A percentile compares a stretch with the other conserved stretches of the same genome.
Conservation (phyloP, 2,329 filamentous ascomycete genomes). For the Ceratocystiopsis minuta region DNA sequence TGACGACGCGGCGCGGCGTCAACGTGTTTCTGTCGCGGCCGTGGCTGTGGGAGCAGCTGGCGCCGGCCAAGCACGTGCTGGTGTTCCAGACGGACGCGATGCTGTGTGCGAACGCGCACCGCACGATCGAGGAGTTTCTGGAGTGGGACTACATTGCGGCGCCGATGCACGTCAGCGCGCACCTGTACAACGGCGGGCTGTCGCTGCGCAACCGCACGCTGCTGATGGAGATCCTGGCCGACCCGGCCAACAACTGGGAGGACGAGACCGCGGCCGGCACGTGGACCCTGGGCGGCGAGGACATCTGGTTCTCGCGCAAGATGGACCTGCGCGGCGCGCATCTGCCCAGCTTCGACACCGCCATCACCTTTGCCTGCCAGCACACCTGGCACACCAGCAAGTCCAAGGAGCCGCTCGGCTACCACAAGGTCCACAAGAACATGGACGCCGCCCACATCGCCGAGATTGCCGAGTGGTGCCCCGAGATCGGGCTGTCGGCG, state of each 20-base stretch:
- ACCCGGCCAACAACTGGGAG: constrained; percentile 16
- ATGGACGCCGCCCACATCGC: constrained; percentile 3
- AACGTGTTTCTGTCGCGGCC: constrained; percentile 18
- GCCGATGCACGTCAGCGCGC: constrained; percentile 11
- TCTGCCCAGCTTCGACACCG: constrained; percentile 7
- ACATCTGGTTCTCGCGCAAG: constrained; percentile 12
- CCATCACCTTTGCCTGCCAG: constrained; percentile 11
- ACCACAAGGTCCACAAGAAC: constrained; percentile 12
- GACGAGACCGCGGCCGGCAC: constrained; percentile 17
- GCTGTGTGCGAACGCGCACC: constrained; percentile 16
- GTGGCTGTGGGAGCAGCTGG: constrained; percentile 21
- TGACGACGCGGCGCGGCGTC: constrained; percentile 18
- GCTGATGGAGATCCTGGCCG: constrained; percentile 24
- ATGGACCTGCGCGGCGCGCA: constrained; percentile 8
- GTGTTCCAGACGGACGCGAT: constrained; percentile 22
- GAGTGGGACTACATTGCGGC: constrained; percentile 20
- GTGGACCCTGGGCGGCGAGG: constrained; percentile 11
- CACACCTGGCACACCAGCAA: constrained; percentile 9
- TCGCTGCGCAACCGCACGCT: constrained; percentile 18
- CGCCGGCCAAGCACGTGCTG: constrained; percentile 17
- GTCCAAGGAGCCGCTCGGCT: constrained; percentile 10
- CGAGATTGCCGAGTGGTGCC: constrained; percentile 11
- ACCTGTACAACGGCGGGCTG: constrained; percentile 19
- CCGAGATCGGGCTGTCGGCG: constrained; percentile 11
- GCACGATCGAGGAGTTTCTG: constrained; percentile 18